A percentile compares a stretch with the other conserved stretches of the same genome.
These are phyloP conservation scores for Cercophora sp. DNA, from an alignment of 495 filamentous ascomycete genomes.

Conservation along the genomic window DNA sequence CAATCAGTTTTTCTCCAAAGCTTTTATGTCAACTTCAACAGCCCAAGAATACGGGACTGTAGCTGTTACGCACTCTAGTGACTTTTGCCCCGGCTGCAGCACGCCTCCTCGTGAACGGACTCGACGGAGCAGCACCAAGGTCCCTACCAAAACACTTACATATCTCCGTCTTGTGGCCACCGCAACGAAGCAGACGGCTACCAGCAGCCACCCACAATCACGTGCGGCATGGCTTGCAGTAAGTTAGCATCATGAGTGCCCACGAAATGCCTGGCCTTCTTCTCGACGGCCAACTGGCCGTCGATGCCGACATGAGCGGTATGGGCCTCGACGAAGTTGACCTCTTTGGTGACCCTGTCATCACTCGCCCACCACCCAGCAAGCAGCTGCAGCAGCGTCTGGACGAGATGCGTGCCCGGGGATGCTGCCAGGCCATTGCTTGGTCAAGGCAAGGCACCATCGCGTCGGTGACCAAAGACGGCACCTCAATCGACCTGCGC, in stretches of 20 bases:
- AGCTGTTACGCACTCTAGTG: no score
- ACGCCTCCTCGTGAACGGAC: no score
- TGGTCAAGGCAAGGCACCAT: constrained; percentile 91
- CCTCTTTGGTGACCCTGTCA: constrained; percentile 69
- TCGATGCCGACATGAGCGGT: constrained; percentile 74
- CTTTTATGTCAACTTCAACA: no score
- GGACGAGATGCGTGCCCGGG: constrained; percentile 72
- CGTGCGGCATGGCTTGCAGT: background rate
- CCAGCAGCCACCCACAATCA: no score
- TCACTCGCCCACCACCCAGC: constrained; percentile 43
- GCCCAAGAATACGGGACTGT: no score
- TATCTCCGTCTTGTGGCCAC: no score
- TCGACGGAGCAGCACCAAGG: no score
- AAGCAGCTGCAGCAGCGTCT: constrained; percentile 69
- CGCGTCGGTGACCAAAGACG: constrained; percentile 73
- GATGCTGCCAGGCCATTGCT: constrained; percentile 81
- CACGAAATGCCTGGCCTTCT: constrained; percentile 17
- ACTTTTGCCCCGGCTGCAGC: no score
- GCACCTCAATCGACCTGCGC: constrained; percentile 62
- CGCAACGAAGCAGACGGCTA: no score
- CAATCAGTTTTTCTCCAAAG: no score
- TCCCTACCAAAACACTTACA: no score
- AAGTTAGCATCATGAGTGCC: constrained; percentile 10
- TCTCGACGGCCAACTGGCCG: constrained; percentile 39
- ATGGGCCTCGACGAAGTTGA: constrained; percentile 66